A percentile compares a stretch with the other conserved stretches of the same genome.
phyloP scores from a whole-genome alignment of 805 yeast species.

The Clavispora santaluciae region DNA sequence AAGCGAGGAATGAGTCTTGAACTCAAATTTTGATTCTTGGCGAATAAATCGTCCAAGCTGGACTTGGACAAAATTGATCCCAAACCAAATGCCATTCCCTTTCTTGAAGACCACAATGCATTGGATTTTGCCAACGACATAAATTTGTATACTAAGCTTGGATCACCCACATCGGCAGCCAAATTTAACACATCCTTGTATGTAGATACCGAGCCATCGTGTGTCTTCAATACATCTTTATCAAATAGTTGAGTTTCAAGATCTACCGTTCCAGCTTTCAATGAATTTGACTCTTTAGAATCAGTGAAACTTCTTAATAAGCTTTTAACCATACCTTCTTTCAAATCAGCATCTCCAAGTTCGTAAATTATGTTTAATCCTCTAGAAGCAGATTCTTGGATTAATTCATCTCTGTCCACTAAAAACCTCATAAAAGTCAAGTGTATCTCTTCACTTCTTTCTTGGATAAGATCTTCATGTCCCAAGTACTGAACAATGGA shows the following conservation, averaged over 20 bases:
- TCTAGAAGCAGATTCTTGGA: slow-evolving; percentile 90
- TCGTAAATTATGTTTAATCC: slow-evolving; percentile 84
- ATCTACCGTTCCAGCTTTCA: slow-evolving; percentile 63
- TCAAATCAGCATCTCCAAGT: slow-evolving; percentile 59
- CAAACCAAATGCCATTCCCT: slow-evolving; percentile 91
- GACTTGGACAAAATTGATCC: slow-evolving; percentile 80
- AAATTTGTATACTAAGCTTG: slow-evolving; percentile 86
- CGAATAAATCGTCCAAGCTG: slow-evolving; percentile 58
- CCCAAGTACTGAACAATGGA: slow-evolving; percentile 75
- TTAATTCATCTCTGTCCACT: slow-evolving; percentile 74
- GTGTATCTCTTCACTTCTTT: slow-evolving; percentile 59
- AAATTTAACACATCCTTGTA: slow-evolving; percentile 83
- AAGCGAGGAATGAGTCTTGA: slow-evolving; percentile 71
- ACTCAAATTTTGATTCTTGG: slow-evolving; percentile 50
- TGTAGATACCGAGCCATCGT: slow-evolving; percentile 83
- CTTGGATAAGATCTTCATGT: slow-evolving; percentile 34
- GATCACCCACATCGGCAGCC: slow-evolving; percentile 95
- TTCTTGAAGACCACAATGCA: slow-evolving; percentile 85
- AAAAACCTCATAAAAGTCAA: slow-evolving; percentile 70
- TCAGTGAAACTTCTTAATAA: slow-evolving; percentile 76
- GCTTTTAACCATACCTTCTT: slow-evolving; percentile 68
- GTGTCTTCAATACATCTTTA: slow-evolving; percentile 72
- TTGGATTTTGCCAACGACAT: slow-evolving; percentile 89
- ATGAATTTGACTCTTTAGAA: slow-evolving; percentile 41
- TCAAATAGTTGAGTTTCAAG: slow-evolving; percentile 83